A percentile compares a stretch with the other conserved stretches of the same genome.
Evolutionary conservation across 2,329 filamentous ascomycete genomes (phyloP).

Genomic region (Rhynchosporium graminicola): DNA sequence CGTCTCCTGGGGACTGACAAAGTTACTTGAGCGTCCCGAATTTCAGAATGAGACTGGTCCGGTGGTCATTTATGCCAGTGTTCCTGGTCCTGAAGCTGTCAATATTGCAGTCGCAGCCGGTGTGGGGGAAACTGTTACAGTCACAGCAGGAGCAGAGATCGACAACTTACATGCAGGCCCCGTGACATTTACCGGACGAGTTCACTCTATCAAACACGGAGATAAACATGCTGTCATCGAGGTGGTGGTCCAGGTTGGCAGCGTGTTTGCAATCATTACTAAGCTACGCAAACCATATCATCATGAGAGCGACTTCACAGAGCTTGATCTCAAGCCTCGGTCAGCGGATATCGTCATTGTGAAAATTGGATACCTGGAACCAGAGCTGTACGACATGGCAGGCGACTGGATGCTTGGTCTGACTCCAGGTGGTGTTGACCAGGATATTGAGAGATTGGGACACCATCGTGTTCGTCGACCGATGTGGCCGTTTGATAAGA

Average conservation of each 20-base stretch:
- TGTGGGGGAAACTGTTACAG: conserved; percentile 49
- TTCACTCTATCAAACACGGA: conserved; percentile 53
- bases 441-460: conserved; percentile 51
- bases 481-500: conserved; percentile 50
- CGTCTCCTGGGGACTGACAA: conserved; percentile 52
- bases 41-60: conserved; percentile 44
- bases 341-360: conserved; percentile 53
- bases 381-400: conserved; percentile 55
- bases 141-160: conserved; percentile 53
- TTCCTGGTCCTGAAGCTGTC: conserved; percentile 50
- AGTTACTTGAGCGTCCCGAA: conserved; percentile 48
- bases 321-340: conserved; percentile 49
- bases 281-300: conserved; percentile 56
- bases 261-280: conserved; percentile 53
- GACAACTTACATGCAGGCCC: conserved; percentile 51
- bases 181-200: conserved; percentile 51
- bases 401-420: conserved; percentile 55
- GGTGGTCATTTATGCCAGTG: conserved; percentile 54
- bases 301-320: conserved; percentile 52
- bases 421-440: conserved; percentile 56
- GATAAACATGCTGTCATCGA: conserved; percentile 51
- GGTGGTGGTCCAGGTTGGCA: conserved; percentile 52
- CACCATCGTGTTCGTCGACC: conserved; percentile 51
- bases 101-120: conserved; percentile 47
- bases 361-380: conserved; percentile 58